Evolutionary conservation across 2,329 filamentous ascomycete species (phyloP).

Genomic region (Lasiodiplodia theobromae): DNA sequence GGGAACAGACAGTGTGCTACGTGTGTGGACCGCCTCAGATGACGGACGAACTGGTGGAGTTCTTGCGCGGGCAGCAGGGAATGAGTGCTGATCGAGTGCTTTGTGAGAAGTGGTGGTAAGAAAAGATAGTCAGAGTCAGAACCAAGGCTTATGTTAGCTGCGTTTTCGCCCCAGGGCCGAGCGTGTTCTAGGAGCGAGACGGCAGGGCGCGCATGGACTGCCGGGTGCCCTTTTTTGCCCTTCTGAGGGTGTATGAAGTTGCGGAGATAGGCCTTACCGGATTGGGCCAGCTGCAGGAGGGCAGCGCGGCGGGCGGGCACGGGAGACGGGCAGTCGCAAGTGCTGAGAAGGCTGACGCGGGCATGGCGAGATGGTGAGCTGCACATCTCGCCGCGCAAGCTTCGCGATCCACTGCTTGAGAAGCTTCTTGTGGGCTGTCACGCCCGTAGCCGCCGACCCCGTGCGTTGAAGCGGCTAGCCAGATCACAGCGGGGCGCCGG

Average conservation of each 20-base stretch:
- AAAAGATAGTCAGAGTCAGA: not conserved
- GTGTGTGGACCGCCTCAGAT: conserved; percentile 58
- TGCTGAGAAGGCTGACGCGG: conserved; percentile 1
- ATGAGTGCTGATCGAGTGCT: conserved; percentile 51
- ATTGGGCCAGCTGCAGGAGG: not conserved
- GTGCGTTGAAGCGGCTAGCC: conserved; percentile 9
- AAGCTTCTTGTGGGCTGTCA: conserved; percentile 19
- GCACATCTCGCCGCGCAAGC: conserved; percentile 8
- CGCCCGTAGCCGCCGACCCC: conserved; percentile 21
- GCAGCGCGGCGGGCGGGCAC: not conserved
- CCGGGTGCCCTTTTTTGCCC: conserved; percentile 12
- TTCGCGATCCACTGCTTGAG: conserved; percentile 9
- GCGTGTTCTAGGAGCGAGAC: not conserved
- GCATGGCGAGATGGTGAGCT: conserved; percentile 6
- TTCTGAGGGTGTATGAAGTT: conserved; percentile 18
- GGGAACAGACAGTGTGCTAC: conserved; percentile 52
- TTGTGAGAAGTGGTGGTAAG: conserved; percentile 62
- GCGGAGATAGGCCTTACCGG: not conserved
- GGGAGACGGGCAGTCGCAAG: not conserved
- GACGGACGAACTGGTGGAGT: conserved; percentile 55
- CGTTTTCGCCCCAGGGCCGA: too few species aligned
- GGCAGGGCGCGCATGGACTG: conserved; percentile 2
- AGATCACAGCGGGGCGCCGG: conserved; percentile 14
- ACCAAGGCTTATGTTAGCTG: too few species aligned
- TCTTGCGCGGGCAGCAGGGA: conserved; percentile 46